Conservation (phyloP, 2,329 filamentous ascomycete species). For the Xylaria sp. region DNA sequence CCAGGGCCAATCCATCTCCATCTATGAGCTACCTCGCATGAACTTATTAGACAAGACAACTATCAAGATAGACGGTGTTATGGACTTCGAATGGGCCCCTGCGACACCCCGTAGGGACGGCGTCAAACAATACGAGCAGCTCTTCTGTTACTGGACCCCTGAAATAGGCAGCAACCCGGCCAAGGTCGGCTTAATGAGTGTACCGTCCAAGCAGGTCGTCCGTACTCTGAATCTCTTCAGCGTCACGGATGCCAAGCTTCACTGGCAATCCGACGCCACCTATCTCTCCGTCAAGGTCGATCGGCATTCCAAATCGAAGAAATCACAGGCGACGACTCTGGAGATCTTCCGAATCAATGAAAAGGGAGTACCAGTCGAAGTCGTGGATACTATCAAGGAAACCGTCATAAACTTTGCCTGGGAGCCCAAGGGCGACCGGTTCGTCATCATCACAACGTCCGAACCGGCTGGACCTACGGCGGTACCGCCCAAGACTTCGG, state of each 20-base stretch:
- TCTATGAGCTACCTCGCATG: slow-evolving; percentile 91
- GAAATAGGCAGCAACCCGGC: slow-evolving; percentile 98
- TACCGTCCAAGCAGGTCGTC: slow-evolving; percentile 92
- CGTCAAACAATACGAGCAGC: slow-evolving; percentile 90
- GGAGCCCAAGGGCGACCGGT: slow-evolving; percentile 97
- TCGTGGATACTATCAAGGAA: slow-evolving; percentile 96
- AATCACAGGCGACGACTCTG: slow-evolving; percentile 93
- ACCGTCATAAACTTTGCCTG: slow-evolving; percentile 99
- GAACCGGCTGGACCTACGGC: slow-evolving; percentile 80
- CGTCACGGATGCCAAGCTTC: slow-evolving; percentile 94
- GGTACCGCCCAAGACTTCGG: slow-evolving; percentile 90
- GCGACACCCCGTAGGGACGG: slow-evolving; percentile 81
- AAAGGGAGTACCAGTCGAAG: slow-evolving; percentile 97
- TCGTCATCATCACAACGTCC: slow-evolving; percentile 94
- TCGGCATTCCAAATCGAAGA: slow-evolving; percentile 98
- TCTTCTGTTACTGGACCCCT: slow-evolving; percentile 98
- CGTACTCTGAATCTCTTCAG: slow-evolving; percentile 97
- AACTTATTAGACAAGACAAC: slow-evolving; percentile 87
- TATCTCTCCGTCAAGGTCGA: slow-evolving; percentile 99
- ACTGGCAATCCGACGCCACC: slow-evolving; percentile 95
- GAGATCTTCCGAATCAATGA: slow-evolving; percentile 98
- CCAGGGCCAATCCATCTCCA: slow-evolving; percentile 84
- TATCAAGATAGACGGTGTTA: slow-evolving; percentile 94
- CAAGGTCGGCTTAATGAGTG: slow-evolving; percentile 94
- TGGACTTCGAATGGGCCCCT: slow-evolving; percentile 98